Conservation (phyloP, 2,329 filamentous ascomycete species). For the Aspergillus persii region DNA sequence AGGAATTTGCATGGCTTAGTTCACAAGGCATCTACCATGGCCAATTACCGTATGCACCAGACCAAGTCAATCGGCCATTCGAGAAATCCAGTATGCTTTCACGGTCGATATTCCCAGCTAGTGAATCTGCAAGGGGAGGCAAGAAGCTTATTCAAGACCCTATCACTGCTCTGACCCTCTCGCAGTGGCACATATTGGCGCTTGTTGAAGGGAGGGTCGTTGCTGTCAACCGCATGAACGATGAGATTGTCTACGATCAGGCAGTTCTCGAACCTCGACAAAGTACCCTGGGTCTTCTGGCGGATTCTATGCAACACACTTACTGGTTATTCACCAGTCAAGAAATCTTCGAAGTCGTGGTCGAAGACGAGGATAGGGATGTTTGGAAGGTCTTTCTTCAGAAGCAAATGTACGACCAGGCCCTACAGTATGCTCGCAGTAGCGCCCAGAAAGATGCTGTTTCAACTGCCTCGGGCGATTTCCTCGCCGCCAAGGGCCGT, state of each 20-base stretch:
- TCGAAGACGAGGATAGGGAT: slow-evolving; percentile 84
- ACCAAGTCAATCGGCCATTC: slow-evolving; percentile 73
- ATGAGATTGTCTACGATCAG: slow-evolving; percentile 83
- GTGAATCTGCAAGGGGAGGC: slow-evolving; percentile 63
- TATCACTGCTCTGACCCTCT: slow-evolving; percentile 77
- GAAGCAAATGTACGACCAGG: slow-evolving; percentile 82
- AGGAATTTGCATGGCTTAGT: slow-evolving; percentile 80
- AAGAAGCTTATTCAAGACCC: slow-evolving; percentile 66
- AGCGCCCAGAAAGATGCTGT: slow-evolving; percentile 83
- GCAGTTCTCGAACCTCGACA: slow-evolving; percentile 77
- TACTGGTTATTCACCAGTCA: slow-evolving; percentile 93
- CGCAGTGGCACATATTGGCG: slow-evolving; percentile 88
- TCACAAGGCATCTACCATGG: slow-evolving; percentile 85
- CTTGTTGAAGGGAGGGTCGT: slow-evolving; percentile 80
- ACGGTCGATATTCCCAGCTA: slow-evolving; percentile 68
- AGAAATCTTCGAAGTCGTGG: slow-evolving; percentile 91
- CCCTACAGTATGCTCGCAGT: slow-evolving; percentile 79
- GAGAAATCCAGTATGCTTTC: slow-evolving; percentile 75
- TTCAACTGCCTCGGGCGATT: slow-evolving; percentile 86
- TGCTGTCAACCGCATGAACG: slow-evolving; percentile 82
- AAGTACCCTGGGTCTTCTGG: slow-evolving; percentile 75
- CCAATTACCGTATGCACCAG: slow-evolving; percentile 65
- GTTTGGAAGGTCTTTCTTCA: slow-evolving; percentile 93
- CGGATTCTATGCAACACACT: slow-evolving; percentile 91
- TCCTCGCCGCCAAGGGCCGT: slow-evolving; percentile 75